phyloP scores from a whole-genome alignment of 306 rosid genomes.

The Senna siamea region DNA sequence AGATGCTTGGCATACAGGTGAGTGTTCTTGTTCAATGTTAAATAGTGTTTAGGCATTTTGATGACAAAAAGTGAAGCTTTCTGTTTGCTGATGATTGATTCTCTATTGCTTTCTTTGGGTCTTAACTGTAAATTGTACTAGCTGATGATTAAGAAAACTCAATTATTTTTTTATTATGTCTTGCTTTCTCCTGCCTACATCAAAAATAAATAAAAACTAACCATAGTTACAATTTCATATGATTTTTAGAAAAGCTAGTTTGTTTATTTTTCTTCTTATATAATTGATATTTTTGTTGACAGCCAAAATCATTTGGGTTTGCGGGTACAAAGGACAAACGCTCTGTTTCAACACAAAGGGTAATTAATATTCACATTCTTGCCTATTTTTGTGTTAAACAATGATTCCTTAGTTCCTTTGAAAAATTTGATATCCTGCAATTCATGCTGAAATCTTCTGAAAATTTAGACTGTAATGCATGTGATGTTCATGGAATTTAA shows the following conservation, averaged over 20 bases:
- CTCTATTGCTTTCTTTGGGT: constrained; percentile 5
- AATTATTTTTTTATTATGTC: constrained; percentile 30
- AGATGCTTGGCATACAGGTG: constrained; percentile 94
- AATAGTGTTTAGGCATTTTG: constrained; percentile 10
- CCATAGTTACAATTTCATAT: constrained; percentile 22
- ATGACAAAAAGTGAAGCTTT: constrained; percentile 1
- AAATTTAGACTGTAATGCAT: constrained; percentile 15
- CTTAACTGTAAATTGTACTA: background rate
- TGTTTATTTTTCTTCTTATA: constrained; percentile 6
- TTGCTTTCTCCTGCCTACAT: constrained; percentile 4
- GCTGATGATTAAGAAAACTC: constrained; percentile 16
- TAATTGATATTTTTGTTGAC: constrained; percentile 43
- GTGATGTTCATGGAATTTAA: background rate
- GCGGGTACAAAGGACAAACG: constrained; percentile 98
- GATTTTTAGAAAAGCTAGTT: constrained; percentile 34
- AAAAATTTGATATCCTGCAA: background rate
- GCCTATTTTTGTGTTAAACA: constrained; percentile 6
- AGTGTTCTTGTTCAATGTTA: constrained; percentile 23
- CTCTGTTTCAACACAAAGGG: constrained; percentile 90
- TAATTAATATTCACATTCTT: constrained; percentile 44
- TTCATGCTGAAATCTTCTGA: background rate
- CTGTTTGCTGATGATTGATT: constrained; percentile 33
- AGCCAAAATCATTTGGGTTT: constrained; percentile 95
- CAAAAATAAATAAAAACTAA: constrained; percentile 12
- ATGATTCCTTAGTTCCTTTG: constrained; percentile 30